These are phyloP conservation scores for Aspergillus candidus DNA, from an alignment of 2,329 filamentous ascomycete species.

Conservation along the genomic window DNA sequence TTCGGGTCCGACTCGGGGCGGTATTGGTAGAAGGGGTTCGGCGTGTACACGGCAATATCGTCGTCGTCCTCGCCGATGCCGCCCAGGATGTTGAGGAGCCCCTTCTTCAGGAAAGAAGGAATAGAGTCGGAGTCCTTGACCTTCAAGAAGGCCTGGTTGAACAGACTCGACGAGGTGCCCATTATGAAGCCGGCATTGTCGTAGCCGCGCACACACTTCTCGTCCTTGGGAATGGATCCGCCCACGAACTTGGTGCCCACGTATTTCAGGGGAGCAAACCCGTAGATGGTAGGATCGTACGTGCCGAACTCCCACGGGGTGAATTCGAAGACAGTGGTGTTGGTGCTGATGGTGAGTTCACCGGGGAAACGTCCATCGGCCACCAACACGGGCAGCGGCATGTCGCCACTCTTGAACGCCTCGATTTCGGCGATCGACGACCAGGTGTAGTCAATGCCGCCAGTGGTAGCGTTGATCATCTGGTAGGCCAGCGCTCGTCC, in stretches of 20 bases:
- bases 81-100: constrained; percentile 49
- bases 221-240: constrained; percentile 51
- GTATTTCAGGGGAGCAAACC: constrained; percentile 63
- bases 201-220: constrained; percentile 67
- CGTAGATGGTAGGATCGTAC: constrained; percentile 64
- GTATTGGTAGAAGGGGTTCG: constrained; percentile 68
- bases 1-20: constrained; percentile 55
- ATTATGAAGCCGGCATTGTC: constrained; percentile 77
- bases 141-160: constrained; percentile 69
- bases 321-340: constrained; percentile 68
- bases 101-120: constrained; percentile 45
- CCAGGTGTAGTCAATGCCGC: constrained; percentile 70
- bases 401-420: constrained; percentile 54
- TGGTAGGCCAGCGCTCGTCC: constrained; percentile 76
- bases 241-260: constrained; percentile 64
- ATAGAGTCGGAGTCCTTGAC: constrained; percentile 49
- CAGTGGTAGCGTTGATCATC: constrained; percentile 66
- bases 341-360: constrained; percentile 56
- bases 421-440: constrained; percentile 63
- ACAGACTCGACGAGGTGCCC: constrained; percentile 76
- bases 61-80: constrained; percentile 53
- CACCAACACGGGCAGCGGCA: constrained; percentile 66
- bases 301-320: constrained; percentile 72
- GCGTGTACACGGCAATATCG: constrained; percentile 66
- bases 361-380: constrained; percentile 59